phyloP scores from a whole-genome alignment of 2,329 filamentous ascomycete species.

The Trichothecium sympodiale region DNA sequence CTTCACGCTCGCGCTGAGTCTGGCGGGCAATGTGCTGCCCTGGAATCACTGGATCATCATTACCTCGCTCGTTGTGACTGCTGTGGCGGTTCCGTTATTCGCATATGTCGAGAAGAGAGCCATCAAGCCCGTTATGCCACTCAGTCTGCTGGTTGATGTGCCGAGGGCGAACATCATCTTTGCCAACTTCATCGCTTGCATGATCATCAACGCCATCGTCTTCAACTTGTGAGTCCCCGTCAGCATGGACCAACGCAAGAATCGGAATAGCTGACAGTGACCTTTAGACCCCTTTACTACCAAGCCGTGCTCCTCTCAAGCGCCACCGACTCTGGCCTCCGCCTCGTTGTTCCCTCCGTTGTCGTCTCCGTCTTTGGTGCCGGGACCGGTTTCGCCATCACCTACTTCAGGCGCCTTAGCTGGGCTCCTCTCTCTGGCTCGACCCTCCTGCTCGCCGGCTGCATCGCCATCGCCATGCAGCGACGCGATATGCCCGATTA shows the following conservation, averaged over 20 bases:
- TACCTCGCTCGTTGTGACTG: slow-evolving; percentile 35
- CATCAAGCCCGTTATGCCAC: slow-evolving; percentile 47
- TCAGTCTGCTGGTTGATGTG: slow-evolving; percentile 34
- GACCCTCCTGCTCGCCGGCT: slow-evolving; percentile 36
- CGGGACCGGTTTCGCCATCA: slow-evolving; percentile 50
- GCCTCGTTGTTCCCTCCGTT: slow-evolving; percentile 53
- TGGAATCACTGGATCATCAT: slow-evolving; percentile 49
- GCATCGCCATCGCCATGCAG: slow-evolving; percentile 36
- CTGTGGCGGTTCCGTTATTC: slow-evolving; percentile 36
- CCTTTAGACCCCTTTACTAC: slow-evolving; percentile 64
- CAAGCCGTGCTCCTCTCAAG: slow-evolving; percentile 61
- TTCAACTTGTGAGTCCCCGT: slow-evolving; percentile 50
- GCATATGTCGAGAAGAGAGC: slow-evolving; percentile 40
- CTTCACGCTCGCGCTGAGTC: slow-evolving; percentile 47
- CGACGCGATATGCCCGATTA: slow-evolving; percentile 36
- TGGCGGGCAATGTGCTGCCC: slow-evolving; percentile 41
- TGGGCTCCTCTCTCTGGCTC: slow-evolving; percentile 45
- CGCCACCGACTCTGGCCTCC: slow-evolving; percentile 61
- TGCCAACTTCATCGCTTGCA: slow-evolving; percentile 38
- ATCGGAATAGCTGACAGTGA: no score
- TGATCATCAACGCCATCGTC: slow-evolving; percentile 43
- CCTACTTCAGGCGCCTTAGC: slow-evolving; percentile 46
- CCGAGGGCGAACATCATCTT: slow-evolving; percentile 49
- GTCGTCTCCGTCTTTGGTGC: slow-evolving; percentile 44
- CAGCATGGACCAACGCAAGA: no score